Evolutionary conservation across 371 early-diverging fungal genomes (phyloP).

Genomic region (Synchytrium microbalum): DNA sequence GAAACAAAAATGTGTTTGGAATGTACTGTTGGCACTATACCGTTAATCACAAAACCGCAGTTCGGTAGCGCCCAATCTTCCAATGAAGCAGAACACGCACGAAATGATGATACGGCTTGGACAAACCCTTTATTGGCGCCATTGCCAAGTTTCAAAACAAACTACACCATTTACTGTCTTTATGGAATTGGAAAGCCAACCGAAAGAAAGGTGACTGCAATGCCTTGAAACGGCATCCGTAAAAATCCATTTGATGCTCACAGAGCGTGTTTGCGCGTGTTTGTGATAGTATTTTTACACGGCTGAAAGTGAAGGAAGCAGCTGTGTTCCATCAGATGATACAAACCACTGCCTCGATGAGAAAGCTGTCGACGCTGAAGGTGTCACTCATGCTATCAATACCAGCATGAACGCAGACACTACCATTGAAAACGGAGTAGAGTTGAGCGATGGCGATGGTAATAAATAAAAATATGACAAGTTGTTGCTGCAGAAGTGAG

Average conservation of each 20-base stretch:
- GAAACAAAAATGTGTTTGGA: constrained; percentile 33
- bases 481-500: constrained; percentile 8
- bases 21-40: constrained; percentile 20
- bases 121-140: constrained; percentile 76
- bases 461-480: constrained; percentile 6
- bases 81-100: constrained; percentile 39
- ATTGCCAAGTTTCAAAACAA: constrained; percentile 56
- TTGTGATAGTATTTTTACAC: background rate
- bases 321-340: background rate
- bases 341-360: background rate
- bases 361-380: constrained; percentile 4
- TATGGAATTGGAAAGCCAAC: constrained; percentile 77
- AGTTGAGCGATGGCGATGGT: constrained; percentile 20
- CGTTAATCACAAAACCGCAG: too few species aligned
- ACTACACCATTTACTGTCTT: constrained; percentile 54
- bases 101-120: constrained; percentile 61
- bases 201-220: constrained; percentile 59
- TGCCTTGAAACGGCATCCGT: constrained; percentile 5
- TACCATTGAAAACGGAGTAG: constrained; percentile 20
- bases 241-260: background rate
- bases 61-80: constrained; percentile 55
- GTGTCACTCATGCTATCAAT: constrained; percentile 14
- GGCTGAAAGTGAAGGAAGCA: background rate
- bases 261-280: background rate
- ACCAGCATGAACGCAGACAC: background rate